These are phyloP conservation scores for Candida easanensis DNA, from an alignment of 805 yeast species.

Conservation along the genomic window DNA sequence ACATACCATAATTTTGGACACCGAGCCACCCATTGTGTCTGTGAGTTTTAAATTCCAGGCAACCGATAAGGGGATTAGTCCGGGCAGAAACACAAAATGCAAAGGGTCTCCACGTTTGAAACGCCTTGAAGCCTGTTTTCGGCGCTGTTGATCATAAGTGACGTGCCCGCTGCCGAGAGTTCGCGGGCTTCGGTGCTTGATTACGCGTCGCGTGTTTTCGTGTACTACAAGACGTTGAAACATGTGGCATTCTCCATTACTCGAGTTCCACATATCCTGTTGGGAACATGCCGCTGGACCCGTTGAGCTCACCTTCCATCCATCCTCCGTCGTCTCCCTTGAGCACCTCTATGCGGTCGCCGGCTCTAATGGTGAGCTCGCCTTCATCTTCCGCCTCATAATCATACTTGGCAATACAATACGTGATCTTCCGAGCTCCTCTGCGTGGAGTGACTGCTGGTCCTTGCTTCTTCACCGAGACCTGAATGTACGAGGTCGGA, in stretches of 20 bases:
- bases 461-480: conserved; percentile 25
- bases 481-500: conserved; percentile 75
- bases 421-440: conserved; percentile 15
- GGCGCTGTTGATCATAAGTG: not conserved
- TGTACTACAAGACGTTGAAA: too few relatives aligned
- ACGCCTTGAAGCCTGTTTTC: not conserved
- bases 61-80: not conserved
- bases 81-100: not conserved
- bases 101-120: not conserved
- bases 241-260: too few relatives aligned
- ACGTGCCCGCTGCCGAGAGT: too few relatives aligned
- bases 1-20: conserved; percentile 31
- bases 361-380: conserved; percentile 68
- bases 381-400: conserved; percentile 53
- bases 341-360: conserved; percentile 68
- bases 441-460: conserved; percentile 25
- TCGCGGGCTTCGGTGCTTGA: not conserved
- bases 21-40: conserved; percentile 31
- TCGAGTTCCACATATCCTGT: conserved; percentile 51
- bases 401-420: conserved; percentile 25
- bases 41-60: not conserved
- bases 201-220: conserved; percentile 5
- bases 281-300: conserved; percentile 70
- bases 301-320: conserved; percentile 86
- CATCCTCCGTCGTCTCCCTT: conserved; percentile 87